Evolutionary conservation across 352 stramenopile species (phyloP).

Genomic region (Phytophthora uliginosa): DNA sequence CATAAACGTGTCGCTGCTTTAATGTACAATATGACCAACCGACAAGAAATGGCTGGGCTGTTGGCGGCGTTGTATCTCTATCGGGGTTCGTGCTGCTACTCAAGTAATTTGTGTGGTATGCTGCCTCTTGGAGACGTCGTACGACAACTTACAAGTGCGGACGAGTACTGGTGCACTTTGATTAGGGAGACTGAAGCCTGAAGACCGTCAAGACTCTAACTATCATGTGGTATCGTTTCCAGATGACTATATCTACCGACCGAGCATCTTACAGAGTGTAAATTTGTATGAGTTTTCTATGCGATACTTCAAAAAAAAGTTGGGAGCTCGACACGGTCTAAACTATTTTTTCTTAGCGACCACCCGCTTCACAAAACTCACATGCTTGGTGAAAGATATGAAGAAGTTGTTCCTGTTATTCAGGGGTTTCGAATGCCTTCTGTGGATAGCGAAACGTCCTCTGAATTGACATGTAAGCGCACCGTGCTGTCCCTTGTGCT

Average conservation of each 20-base stretch:
- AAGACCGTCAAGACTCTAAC: too few species aligned
- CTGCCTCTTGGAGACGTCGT: background rate
- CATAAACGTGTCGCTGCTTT: conserved; percentile 1
- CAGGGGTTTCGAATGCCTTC: background rate
- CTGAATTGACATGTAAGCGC: background rate
- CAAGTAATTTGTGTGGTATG: background rate
- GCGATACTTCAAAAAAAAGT: background rate
- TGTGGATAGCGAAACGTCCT: background rate
- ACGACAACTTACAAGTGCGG: background rate
- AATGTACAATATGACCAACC: background rate
- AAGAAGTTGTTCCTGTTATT: conserved; percentile 9
- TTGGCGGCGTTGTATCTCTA: background rate
- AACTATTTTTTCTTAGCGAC: background rate
- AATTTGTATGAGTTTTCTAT: conserved; percentile 11
- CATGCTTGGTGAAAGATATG: background rate
- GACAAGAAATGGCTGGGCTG: background rate
- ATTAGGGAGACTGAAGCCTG: background rate
- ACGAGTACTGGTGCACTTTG: background rate
- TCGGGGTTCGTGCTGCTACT: background rate
- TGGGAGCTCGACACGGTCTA: background rate
- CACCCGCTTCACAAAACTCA: background rate
- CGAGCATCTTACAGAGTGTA: background rate
- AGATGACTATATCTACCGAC: conserved; percentile 12
- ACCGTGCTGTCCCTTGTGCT: background rate
- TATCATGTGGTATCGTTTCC: background rate